Conservation (phyloP, 257 asterid genomes). For the Penstemon eatonii region DNA sequence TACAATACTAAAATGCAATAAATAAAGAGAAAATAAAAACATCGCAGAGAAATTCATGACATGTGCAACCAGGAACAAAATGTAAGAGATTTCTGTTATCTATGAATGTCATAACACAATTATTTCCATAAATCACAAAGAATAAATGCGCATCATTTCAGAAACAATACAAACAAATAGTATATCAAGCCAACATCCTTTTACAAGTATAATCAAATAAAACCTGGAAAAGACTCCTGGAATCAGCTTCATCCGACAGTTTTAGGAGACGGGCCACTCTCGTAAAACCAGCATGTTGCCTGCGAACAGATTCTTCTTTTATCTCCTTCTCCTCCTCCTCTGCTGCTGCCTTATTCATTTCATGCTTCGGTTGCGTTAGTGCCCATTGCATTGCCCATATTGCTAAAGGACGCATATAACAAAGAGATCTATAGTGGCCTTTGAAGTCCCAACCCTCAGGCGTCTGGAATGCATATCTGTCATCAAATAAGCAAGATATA, state of each 20-base stretch:
- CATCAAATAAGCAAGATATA: neutral
- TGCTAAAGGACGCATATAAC: conserved; percentile 90
- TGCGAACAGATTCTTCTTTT: conserved; percentile 52
- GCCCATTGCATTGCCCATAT: conserved; percentile 99
- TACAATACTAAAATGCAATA: no score
- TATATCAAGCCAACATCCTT: conserved; percentile 53
- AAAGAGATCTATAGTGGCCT: conserved; percentile 71
- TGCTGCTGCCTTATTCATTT: conserved; percentile 35
- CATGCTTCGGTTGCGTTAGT: conserved; percentile 43
- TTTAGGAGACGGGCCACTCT: conserved; percentile 79
- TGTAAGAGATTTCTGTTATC: no score
- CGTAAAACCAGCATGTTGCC: conserved; percentile 69
- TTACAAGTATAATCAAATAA: conserved; percentile 77
- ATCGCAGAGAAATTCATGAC: no score
- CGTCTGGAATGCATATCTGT: conserved; percentile 85
- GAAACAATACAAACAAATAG: no score
- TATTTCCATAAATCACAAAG: no score
- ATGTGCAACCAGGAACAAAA: no score
- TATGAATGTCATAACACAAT: no score
- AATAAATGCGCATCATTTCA: no score
- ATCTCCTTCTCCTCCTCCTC: conserved; percentile 51
- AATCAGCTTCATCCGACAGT: conserved; percentile 59
- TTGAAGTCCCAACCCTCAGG: conserved; percentile 86
- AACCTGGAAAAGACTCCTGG: conserved; percentile 70
- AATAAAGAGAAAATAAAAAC: no score